phyloP scores from a whole-genome alignment of 371 early-diverging fungal genomes.

The Chytridium lagenaria region DNA sequence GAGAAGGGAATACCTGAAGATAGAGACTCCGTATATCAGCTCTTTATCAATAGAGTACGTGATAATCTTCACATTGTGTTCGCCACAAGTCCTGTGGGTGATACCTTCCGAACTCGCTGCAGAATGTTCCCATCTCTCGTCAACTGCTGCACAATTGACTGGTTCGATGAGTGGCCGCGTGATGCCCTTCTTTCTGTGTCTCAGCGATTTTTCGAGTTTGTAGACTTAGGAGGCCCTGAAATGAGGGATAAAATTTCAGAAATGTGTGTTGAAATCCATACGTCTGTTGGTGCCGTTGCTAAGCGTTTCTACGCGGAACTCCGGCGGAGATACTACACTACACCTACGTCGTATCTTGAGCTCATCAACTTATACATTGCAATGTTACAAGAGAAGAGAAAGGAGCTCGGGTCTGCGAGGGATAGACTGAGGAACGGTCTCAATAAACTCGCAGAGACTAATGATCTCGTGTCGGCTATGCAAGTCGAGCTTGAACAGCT shows the following conservation, averaged over 20 bases:
- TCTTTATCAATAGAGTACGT: constrained; percentile 56
- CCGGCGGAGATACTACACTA: constrained; percentile 53
- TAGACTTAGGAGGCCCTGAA: constrained; percentile 52
- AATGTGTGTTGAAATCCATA: constrained; percentile 56
- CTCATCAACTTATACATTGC: constrained; percentile 53
- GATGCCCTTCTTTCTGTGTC: constrained; percentile 57
- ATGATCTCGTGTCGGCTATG: constrained; percentile 58
- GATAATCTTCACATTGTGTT: constrained; percentile 60
- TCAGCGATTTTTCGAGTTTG: constrained; percentile 50
- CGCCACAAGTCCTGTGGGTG: constrained; percentile 58
- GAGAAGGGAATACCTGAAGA: constrained; percentile 55
- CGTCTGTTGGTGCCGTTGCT: constrained; percentile 47
- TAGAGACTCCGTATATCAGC: constrained; percentile 54
- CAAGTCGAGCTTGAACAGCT: constrained; percentile 51
- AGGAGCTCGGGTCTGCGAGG: constrained; percentile 47
- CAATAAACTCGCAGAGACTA: constrained; percentile 54
- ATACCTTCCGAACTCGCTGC: constrained; percentile 55
- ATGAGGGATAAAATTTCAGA: constrained; percentile 49
- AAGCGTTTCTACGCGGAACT: constrained; percentile 49
- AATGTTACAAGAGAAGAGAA: constrained; percentile 54
- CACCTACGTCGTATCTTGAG: constrained; percentile 56
- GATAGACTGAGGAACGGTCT: constrained; percentile 52
- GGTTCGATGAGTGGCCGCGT: constrained; percentile 61
- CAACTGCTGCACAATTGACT: constrained; percentile 59
- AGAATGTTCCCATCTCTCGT: constrained; percentile 58